phyloP scores from a whole-genome alignment of 2,329 filamentous ascomycete species.

The Colletotrichum shisoi region DNA sequence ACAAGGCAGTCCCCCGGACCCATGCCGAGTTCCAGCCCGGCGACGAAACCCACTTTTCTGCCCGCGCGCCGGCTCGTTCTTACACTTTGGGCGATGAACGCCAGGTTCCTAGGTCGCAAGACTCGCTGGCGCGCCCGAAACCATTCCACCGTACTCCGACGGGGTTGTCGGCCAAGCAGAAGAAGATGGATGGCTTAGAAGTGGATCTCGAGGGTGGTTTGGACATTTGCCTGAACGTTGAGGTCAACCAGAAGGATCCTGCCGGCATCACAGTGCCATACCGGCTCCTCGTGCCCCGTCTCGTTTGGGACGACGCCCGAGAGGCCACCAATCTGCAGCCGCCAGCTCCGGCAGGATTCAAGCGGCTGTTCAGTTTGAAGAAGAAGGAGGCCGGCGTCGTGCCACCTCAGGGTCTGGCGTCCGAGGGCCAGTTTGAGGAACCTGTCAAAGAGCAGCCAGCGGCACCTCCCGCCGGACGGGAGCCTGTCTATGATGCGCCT shows the following conservation, averaged over 20 bases:
- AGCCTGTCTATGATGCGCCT: constrained; percentile 29
- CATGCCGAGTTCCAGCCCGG: constrained; percentile 31
- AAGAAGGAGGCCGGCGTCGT: constrained; percentile 41
- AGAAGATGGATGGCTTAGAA: constrained; percentile 62
- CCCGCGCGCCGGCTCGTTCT: constrained; percentile 29
- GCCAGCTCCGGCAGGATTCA: constrained; percentile 51
- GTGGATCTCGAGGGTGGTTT: constrained; percentile 84
- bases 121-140: constrained; percentile 38
- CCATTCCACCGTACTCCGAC: constrained; percentile 75
- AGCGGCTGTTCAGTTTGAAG: constrained; percentile 57
- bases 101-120: constrained; percentile 34
- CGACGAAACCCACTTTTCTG: constrained; percentile 25
- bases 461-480: constrained; percentile 34
- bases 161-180: constrained; percentile 69
- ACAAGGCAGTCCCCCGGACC: constrained; percentile 18
- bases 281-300: constrained; percentile 80
- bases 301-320: constrained; percentile 64
- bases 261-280: constrained; percentile 89
- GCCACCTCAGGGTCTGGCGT: constrained; percentile 19
- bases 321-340: constrained; percentile 39
- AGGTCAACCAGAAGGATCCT: constrained; percentile 85
- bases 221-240: constrained; percentile 87
- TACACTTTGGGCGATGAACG: constrained; percentile 45
- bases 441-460: constrained; percentile 2
- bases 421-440: constrained; percentile 26